Conservation (phyloP, 1,139 yeast species). For the Nadsonia commutata region DNA sequence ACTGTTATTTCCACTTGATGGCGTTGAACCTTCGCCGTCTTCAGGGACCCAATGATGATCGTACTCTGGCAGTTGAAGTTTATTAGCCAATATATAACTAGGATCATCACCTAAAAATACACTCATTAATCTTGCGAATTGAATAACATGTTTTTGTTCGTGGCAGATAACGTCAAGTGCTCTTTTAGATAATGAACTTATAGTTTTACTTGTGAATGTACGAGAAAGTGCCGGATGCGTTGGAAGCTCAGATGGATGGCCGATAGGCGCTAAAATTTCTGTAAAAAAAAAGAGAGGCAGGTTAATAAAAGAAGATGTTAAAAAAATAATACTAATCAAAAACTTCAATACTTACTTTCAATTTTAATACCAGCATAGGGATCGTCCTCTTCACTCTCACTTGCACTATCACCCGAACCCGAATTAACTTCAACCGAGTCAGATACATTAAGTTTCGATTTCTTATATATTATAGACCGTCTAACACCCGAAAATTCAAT, state of each 20-base stretch:
- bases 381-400: conserved; percentile 12
- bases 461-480: conserved; percentile 22
- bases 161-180: conserved; percentile 63
- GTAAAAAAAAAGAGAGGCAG: conserved; percentile 17
- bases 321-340: neutral
- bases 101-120: conserved; percentile 83
- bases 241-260: conserved; percentile 67
- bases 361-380: conserved; percentile 8
- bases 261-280: conserved; percentile 59
- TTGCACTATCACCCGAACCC: conserved; percentile 11
- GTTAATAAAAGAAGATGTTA: neutral
- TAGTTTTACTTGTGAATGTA: conserved; percentile 41
- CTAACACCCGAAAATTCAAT: conserved; percentile 23
- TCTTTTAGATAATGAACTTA: conserved; percentile 47
- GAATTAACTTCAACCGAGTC: conserved; percentile 5
- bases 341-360: neutral
- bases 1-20: conserved; percentile 5
- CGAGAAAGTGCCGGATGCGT: conserved; percentile 54
- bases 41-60: conserved; percentile 39
- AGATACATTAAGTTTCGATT: conserved; percentile 8
- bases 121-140: conserved; percentile 56
- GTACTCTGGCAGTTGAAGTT: conserved; percentile 51
- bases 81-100: conserved; percentile 37
- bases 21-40: conserved; percentile 14
- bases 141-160: conserved; percentile 63